Conservation (phyloP, 805 yeast genomes). For the Scheffersomyces amazonensis region DNA sequence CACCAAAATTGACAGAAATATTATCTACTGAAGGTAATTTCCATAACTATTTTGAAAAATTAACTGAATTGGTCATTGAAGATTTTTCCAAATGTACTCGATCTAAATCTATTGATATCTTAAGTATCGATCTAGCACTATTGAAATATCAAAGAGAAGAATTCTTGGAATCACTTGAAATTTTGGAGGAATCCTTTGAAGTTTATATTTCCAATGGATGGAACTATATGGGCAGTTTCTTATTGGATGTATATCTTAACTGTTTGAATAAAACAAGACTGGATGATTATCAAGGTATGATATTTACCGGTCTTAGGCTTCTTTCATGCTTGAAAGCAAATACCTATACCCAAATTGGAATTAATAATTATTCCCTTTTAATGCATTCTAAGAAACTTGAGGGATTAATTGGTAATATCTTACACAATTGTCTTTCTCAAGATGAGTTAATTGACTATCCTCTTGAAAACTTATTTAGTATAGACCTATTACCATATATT, state of each 20-base stretch:
- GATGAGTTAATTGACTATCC: constrained; percentile 23
- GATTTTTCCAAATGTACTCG: constrained; percentile 52
- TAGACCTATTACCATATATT: constrained; percentile 35
- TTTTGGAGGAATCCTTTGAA: constrained; percentile 66
- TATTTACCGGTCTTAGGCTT: constrained; percentile 39
- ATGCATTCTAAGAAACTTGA: constrained; percentile 14
- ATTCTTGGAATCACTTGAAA: constrained; percentile 57
- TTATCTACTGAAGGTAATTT: constrained; percentile 7
- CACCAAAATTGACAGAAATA: neutral
- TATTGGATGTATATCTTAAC: constrained; percentile 64
- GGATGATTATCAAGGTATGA: constrained; percentile 23
- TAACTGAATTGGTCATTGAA: constrained; percentile 56
- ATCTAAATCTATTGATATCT: constrained; percentile 64
- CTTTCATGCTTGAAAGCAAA: constrained; percentile 26
- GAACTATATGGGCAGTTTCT: constrained; percentile 64
- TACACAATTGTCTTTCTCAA: constrained; percentile 11
- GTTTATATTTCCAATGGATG: constrained; percentile 71
- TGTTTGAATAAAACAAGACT: constrained; percentile 51
- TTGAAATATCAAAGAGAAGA: constrained; percentile 58
- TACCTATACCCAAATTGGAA: constrained; percentile 13
- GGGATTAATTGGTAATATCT: constrained; percentile 15
- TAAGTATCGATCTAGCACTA: constrained; percentile 78
- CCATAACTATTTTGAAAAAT: constrained; percentile 36
- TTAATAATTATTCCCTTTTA: constrained; percentile 23
- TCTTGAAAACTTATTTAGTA: constrained; percentile 33